phyloP scores from a whole-genome alignment of 2,329 filamentous ascomycete genomes.

The Grosmannia serpens region DNA sequence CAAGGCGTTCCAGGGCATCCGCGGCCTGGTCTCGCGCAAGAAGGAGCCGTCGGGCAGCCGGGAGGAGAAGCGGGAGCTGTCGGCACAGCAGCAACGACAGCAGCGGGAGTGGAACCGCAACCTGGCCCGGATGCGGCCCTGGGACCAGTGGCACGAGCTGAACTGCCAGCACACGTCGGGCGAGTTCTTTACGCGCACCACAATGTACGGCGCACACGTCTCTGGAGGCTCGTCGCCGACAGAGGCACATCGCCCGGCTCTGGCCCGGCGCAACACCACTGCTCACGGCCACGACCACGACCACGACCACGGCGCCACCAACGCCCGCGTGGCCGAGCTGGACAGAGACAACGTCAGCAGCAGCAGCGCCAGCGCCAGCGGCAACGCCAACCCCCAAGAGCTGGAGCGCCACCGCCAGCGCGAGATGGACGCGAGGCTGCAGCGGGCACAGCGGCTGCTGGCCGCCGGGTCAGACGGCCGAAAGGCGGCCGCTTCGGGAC shows the following conservation, averaged over 20 bases:
- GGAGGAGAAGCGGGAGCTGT: background rate
- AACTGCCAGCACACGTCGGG: slow-evolving; percentile 2
- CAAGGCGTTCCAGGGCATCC: slow-evolving; percentile 4
- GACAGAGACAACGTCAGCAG: background rate
- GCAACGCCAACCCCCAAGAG: background rate
- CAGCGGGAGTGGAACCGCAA: background rate
- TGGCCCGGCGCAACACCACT: background rate
- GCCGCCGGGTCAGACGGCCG: background rate
- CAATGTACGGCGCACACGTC: slow-evolving; percentile 5
- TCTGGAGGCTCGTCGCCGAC: background rate
- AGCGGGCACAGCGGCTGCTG: slow-evolving; percentile 28
- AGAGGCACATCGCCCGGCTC: background rate
- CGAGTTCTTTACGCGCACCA: slow-evolving; percentile 5
- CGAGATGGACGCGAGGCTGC: slow-evolving; percentile 27
- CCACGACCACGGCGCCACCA: background rate
- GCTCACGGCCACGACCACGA: background rate
- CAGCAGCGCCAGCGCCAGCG: background rate
- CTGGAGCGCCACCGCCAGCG: slow-evolving; percentile 16
- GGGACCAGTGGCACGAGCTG: slow-evolving; percentile 9
- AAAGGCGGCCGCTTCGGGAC: background rate
- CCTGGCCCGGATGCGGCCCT: slow-evolving; percentile 1
- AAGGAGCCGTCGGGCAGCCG: background rate
- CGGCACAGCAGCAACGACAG: background rate
- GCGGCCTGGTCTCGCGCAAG: slow-evolving; percentile 4
- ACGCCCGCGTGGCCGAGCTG: background rate